Base-by-base conservation (phyloP, 495 filamentous ascomycete genomes). In the Eremomyces bilateralis region DNA sequence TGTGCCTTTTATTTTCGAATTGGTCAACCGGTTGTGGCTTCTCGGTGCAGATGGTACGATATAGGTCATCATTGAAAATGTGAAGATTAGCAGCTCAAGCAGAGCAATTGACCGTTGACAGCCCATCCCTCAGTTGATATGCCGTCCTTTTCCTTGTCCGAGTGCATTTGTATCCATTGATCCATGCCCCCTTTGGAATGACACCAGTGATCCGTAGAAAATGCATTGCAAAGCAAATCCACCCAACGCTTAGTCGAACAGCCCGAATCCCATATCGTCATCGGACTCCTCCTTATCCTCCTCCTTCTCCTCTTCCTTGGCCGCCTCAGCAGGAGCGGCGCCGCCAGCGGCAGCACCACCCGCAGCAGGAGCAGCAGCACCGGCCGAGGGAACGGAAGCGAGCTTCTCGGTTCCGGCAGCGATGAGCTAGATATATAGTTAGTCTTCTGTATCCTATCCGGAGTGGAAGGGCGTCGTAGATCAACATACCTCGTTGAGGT, bases 221-320 rank as follows among this genome's bases (percentile, higher is more conserved):
- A n/a, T n/a, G n/a, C n/a, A n/a, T n/a, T n/a, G n/a, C n/a, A n/a
- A n/a, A n/a, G n/a, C n/a, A 27, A 27, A 27, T 18, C 16, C 13
- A 3, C 17, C 4, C 5, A 5, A 17, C 35, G 42, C 38, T 71
- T 80, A 94, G 67, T 94, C 85, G 76, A 95, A 95, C 40, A 99
- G 83, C 76, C 88, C 88, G 69, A 99, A 93, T 54, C 88, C 88
- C 88, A 99, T 99, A 57, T 99, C 88, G 57, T 99, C 88, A 62
- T 99, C 88, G 54, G 88, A 95, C 71, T 95, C 88, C 62, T 71
- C 68, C 60, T 80, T 73, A 56, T 67, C 71, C 46, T 73, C 69
- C 53, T 73, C 65, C 52, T 64, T 62, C 65, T 84, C 74, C 49
- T 75, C 78, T 53, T 69, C 73, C 55, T 71, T 65, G 56, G 79